Evolutionary conservation across 1,284 basidiomycete species (phyloP).

Genomic region (Cerioporus squamosus): DNA sequence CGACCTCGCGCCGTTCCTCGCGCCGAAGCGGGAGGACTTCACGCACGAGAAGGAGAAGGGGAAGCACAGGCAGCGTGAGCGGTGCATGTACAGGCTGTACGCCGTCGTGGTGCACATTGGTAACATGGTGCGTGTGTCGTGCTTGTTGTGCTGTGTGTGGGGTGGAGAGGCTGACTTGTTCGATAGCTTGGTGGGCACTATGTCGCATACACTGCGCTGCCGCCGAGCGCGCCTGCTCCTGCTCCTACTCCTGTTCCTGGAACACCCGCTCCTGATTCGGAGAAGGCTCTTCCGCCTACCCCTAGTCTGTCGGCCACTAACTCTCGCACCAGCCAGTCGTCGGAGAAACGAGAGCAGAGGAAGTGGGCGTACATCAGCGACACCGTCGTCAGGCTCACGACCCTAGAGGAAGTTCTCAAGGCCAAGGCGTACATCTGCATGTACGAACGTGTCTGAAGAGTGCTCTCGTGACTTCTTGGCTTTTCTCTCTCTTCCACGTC

Average conservation of each 20-base stretch:
- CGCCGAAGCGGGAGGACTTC: slow-evolving; percentile 79
- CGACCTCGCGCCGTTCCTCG: slow-evolving; percentile 85
- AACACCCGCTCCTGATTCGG: slow-evolving; percentile 16
- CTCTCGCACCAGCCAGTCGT: slow-evolving; percentile 10
- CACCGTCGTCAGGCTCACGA: slow-evolving; percentile 77
- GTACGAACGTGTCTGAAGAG: slow-evolving; percentile 67
- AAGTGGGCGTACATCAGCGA: slow-evolving; percentile 94
- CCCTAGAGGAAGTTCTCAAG: slow-evolving; percentile 86
- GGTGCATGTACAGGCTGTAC: slow-evolving; percentile 75
- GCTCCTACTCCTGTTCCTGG: slow-evolving; percentile 6
- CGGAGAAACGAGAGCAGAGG: slow-evolving; percentile 38
- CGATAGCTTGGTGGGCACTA: slow-evolving; percentile 84
- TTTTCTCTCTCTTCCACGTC: too few species aligned
- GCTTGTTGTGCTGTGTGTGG: slow-evolving; percentile 3
- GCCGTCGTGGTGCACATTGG: slow-evolving; percentile 93
- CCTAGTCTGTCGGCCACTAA: slow-evolving; percentile 26
- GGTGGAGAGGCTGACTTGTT: slow-evolving; percentile 3
- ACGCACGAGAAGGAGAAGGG: slow-evolving; percentile 46
- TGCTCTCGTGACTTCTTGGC: too few species aligned
- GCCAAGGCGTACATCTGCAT: slow-evolving; percentile 92
- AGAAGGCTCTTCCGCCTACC: slow-evolving; percentile 13
- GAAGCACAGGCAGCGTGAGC: slow-evolving; percentile 43
- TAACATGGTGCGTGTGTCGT: slow-evolving; percentile 66
- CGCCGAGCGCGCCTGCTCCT: slow-evolving; percentile 13
- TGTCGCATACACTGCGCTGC: slow-evolving; percentile 75